Base-by-base conservation (phyloP, 495 filamentous ascomycete genomes). In the Penicillium crystallinum region DNA sequence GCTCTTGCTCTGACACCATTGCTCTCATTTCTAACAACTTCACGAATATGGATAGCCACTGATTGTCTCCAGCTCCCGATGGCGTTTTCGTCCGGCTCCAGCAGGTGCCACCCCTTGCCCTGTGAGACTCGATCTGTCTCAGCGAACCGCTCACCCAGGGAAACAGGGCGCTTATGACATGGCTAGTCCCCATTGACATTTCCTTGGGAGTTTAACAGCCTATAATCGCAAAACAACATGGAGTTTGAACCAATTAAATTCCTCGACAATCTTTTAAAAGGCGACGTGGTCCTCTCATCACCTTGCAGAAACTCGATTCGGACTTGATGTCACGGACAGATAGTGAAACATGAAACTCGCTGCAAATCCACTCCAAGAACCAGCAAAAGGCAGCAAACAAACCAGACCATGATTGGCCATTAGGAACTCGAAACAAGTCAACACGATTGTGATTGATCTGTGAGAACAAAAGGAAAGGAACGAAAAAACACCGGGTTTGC, bases 91-190 rank as follows among this genome's bases (percentile, higher is more conserved):
- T 34, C 52, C 47, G 52, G 41, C 14, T 55, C 39, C 46, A 64
- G 50, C 34, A 31, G 25, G 53, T 41, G 21, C 23, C 54, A 56
- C 51, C 8, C 9, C 51, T 50, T 38, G 17, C 27, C 31, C 54
- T 45, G 53, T 58, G 59, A 60, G 56, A 60, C 60, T 55, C 49
- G 30, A 38, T 35, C 35, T 44, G 63, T 63, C 57, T 64, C 57
- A 66, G 63, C 57, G 60, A 66, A 62, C 58, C 64, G 64, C 64
- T 66, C 54, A 57, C 46, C 52, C 54, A 57, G 48, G 15, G 59
- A 30, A 50, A 10, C 52, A 58, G 41, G 67, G 71, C 71, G 71
- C 71, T 71, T 71, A 72, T 53, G 49, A 58, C 53, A 63, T 66
- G 63, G 58, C 66, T 61, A 69, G 68, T 57, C 56, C 48, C 49